phyloP scores from a whole-genome alignment of 345 rosid species.

The Linum lewisii region DNA sequence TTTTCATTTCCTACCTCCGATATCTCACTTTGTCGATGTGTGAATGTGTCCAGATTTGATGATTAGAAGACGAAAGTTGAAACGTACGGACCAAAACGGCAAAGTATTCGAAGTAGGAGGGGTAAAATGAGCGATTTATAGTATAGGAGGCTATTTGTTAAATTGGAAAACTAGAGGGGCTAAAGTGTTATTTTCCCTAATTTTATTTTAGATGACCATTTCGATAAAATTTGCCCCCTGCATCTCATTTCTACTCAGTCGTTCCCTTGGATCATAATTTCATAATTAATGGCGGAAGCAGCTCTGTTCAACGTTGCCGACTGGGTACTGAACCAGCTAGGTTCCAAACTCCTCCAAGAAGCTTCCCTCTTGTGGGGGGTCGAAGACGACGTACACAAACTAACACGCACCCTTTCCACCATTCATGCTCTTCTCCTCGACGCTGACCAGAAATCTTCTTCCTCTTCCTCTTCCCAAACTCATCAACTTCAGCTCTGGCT shows the following conservation, averaged over 20 bases:
- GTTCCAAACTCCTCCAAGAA: background rate
- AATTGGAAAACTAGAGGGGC: no score
- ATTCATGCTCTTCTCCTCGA: slow-evolving; percentile 8
- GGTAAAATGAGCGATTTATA: no score
- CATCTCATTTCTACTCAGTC: background rate
- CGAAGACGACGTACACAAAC: background rate
- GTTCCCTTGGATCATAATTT: background rate
- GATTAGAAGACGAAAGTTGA: no score
- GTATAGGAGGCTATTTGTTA: no score
- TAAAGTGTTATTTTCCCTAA: no score
- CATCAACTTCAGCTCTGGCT: slow-evolving; percentile 3
- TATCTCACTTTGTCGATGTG: no score
- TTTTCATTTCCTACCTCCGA: no score
- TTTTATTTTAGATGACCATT: no score
- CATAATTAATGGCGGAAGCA: background rate
- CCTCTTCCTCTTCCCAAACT: background rate
- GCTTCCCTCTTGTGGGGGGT: slow-evolving; percentile 7
- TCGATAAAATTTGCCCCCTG: no score
- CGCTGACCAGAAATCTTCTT: slow-evolving; percentile 1
- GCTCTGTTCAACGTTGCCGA: background rate
- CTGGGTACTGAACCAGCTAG: slow-evolving; percentile 1
- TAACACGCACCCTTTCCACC: background rate
- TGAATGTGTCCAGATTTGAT: no score
- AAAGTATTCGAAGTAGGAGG: no score
- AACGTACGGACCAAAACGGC: no score